Conservation (phyloP, 2,329 filamentous ascomycete genomes). For the Arthrobotrys entomopaga region DNA sequence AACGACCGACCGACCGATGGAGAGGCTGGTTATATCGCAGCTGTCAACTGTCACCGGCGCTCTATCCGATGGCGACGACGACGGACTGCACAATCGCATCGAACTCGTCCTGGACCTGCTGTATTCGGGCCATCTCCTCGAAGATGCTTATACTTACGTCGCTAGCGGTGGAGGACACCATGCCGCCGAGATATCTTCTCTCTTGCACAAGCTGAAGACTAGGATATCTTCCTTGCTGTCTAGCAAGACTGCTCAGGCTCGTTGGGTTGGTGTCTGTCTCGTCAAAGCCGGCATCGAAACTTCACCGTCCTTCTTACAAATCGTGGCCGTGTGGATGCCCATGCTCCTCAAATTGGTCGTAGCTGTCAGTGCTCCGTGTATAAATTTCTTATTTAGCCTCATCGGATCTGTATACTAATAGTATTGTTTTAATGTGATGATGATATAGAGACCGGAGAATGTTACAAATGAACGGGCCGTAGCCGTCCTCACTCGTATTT, state of each 20-base stretch:
- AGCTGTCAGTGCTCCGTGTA: conserved; percentile 30
- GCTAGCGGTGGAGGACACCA: conserved; percentile 22
- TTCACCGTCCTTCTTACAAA: conserved; percentile 54
- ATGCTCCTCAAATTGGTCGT: conserved; percentile 57
- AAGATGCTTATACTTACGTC: conserved; percentile 39
- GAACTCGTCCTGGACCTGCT: conserved; percentile 19
- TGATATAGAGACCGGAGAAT: conserved; percentile 56
- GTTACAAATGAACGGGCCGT: conserved; percentile 53
- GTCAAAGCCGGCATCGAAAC: conserved; percentile 57
- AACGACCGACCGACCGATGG: too few relatives aligned
- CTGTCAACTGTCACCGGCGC: conserved; percentile 7
- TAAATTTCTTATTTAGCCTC: not conserved
- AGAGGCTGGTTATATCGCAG: too few relatives aligned
- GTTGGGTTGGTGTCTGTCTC: conserved; percentile 57
- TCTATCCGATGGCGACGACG: conserved; percentile 8
- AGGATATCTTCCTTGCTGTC: conserved; percentile 58
- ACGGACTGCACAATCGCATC: conserved; percentile 24
- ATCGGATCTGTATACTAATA: too few relatives aligned
- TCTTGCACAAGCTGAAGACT: conserved; percentile 58
- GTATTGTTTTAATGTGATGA: not conserved
- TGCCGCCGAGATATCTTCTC: conserved; percentile 49
- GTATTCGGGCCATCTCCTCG: conserved; percentile 26
- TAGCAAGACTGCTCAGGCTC: conserved; percentile 51
- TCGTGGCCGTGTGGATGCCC: conserved; percentile 56
- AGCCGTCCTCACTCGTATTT: conserved; percentile 56